These are phyloP conservation scores for Apiotrichum porosum DNA, from an alignment of 1,284 basidiomycete genomes.

Conservation along the genomic window DNA sequence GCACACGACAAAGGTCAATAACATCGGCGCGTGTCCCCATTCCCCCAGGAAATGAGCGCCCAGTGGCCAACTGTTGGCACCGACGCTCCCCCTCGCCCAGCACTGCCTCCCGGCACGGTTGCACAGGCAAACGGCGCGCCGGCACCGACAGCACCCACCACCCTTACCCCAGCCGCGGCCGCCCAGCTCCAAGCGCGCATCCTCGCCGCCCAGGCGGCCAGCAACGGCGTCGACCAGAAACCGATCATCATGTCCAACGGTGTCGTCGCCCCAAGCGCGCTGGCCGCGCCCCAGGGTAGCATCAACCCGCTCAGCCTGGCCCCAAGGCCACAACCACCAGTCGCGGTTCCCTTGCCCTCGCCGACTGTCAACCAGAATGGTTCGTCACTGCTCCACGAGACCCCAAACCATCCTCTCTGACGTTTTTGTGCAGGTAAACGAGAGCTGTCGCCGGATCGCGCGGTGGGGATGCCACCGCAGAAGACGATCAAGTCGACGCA, in stretches of 20 bases:
- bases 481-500: constrained; percentile 15
- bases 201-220: not conserved
- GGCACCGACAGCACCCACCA: not conserved
- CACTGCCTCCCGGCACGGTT: constrained; percentile 7
- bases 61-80: constrained; percentile 2
- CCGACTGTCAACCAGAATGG: constrained; percentile 13
- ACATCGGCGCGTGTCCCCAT: not conserved
- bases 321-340: too few species aligned
- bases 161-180: not conserved
- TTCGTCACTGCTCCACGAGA: not conserved
- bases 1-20: not conserved
- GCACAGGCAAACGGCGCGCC: constrained; percentile 10
- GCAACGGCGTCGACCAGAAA: not conserved
- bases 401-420: not conserved
- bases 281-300: not conserved
- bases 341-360: too few species aligned
- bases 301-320: not conserved
- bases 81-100: not conserved
- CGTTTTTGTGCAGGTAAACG: constrained; percentile 12
- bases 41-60: constrained; percentile 1
- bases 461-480: constrained; percentile 5
- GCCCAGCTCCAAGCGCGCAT: not conserved
- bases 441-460: constrained; percentile 13
- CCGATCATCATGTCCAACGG: constrained; percentile 9
- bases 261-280: constrained; percentile 2